Evolutionary conservation across 2,329 filamentous ascomycete species (phyloP), one percentile per base, ranked within the genome.

Genomic region (Thermothelomyces thermophilus): DNA sequence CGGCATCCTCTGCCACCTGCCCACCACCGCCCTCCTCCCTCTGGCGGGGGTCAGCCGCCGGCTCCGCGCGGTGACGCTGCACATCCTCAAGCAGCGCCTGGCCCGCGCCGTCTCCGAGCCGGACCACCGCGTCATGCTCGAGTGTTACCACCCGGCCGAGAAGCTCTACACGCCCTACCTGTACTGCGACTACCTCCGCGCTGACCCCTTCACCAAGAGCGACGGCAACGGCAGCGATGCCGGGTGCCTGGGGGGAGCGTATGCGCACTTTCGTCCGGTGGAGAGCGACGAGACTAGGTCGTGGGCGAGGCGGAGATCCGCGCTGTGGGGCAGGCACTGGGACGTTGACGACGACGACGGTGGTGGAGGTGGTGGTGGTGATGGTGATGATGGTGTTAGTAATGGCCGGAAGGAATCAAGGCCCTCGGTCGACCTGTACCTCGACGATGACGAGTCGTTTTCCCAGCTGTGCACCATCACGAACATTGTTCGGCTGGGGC

Each of bases 141-240:
- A 91, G 68, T 88, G 85, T 64, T 90, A 86, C 62, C 86, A 86
- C 56, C 87, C 87, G 0, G 80, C 74, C 55, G 81, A 77, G 20
- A 84, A 83, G 64, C 72, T 85, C 43, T 82, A 77, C 5, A 83
- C 85, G 17, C 84, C 86, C 0, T 82, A 82, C 48, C 73, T 89
- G 11, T 65, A 66, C 62, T 90, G 87, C 66, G 73, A 80, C 39
- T 84, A 84, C 55, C 70, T 83, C 10, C 80, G 77, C 26, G 88
- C 83, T 1, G 72, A 82, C 56, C 76, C 76, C 2, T 68, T 87
- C n/a, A 69, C 72, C 46, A 64, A 64, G 8, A 11, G 33, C 33
- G 33, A 34, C 4, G n/a, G 13, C 16, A 16, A 26, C 13, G 4
- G 41, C 28, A 11, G 11, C 16, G 8, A 17, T 14, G 9, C 14